A percentile compares a stretch with the other conserved stretches of the same genome.
These are phyloP conservation scores for Hyphopichia pseudoburtonii DNA, from an alignment of 1,139 yeast genomes.

Conservation along the genomic window DNA sequence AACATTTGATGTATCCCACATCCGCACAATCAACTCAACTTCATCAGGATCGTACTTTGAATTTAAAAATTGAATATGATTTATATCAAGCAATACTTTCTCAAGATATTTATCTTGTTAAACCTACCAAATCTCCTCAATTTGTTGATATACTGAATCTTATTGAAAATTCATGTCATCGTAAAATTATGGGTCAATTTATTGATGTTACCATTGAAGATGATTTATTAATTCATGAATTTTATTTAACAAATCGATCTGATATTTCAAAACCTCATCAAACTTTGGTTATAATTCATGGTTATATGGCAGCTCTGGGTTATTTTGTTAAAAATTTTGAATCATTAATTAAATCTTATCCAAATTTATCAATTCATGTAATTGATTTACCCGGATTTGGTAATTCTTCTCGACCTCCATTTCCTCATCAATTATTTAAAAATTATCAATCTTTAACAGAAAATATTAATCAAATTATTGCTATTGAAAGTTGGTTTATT, in stretches of 20 bases:
- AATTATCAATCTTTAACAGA: slow-evolving; percentile 21
- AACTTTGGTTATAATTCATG: slow-evolving; percentile 41
- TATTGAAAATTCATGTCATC: background rate
- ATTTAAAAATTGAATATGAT: slow-evolving; percentile 34
- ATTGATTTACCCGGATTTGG: slow-evolving; percentile 50
- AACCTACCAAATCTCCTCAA: slow-evolving; percentile 12
- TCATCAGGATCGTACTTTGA: slow-evolving; percentile 23
- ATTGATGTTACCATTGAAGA: slow-evolving; percentile 33
- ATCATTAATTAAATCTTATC: slow-evolving; percentile 28
- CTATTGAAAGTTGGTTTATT: slow-evolving; percentile 45
- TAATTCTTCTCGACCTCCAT: slow-evolving; percentile 41
- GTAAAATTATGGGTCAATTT: slow-evolving; percentile 19
- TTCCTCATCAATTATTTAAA: slow-evolving; percentile 30
- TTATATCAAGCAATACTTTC: slow-evolving; percentile 36
- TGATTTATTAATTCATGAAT: slow-evolving; percentile 37
- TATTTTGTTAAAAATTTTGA: slow-evolving; percentile 43
- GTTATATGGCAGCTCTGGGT: slow-evolving; percentile 50
- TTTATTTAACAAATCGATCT: slow-evolving; percentile 29
- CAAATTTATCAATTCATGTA: slow-evolving; percentile 33
- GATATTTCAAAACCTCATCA: slow-evolving; percentile 8
- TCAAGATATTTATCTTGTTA: slow-evolving; percentile 25
- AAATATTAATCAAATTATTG: slow-evolving; percentile 32
- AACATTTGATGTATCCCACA: slow-evolving; percentile 24
- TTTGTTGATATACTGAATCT: background rate
- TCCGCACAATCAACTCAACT: slow-evolving; percentile 7